Evolutionary conservation across 2,329 filamentous ascomycete genomes (phyloP).

Genomic region (Xylaria polymorpha): DNA sequence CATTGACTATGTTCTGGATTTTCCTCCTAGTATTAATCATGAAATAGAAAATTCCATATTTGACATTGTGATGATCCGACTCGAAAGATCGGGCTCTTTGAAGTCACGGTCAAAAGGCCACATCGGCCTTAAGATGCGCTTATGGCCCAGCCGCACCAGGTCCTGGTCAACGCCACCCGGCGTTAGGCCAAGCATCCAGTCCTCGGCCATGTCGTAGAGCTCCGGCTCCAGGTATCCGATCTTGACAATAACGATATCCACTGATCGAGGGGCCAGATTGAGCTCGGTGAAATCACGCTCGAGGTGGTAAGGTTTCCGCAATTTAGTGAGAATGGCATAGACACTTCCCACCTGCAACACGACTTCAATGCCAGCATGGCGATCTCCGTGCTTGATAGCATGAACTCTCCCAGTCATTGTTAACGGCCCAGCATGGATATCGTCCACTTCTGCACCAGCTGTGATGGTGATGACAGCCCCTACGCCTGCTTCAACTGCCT

Average conservation of each 20-base stretch:
- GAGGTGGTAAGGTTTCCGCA: slow-evolving; percentile 65
- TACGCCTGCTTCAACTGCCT: slow-evolving; percentile 58
- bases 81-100: slow-evolving; percentile 51
- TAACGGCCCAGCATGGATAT: slow-evolving; percentile 60
- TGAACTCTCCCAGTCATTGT: slow-evolving; percentile 63
- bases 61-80: slow-evolving; percentile 53
- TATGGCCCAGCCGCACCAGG: slow-evolving; percentile 60
- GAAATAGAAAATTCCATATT: slow-evolving; percentile 36
- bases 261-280: slow-evolving; percentile 57
- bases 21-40: not conserved
- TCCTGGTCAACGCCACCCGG: slow-evolving; percentile 67
- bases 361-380: slow-evolving; percentile 59
- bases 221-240: slow-evolving; percentile 68
- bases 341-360: slow-evolving; percentile 63
- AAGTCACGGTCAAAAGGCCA: slow-evolving; percentile 57
- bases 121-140: slow-evolving; percentile 61
- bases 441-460: slow-evolving; percentile 62
- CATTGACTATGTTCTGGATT: too few species aligned
- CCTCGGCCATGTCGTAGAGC: slow-evolving; percentile 63
- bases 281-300: slow-evolving; percentile 64
- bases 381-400: slow-evolving; percentile 62
- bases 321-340: slow-evolving; percentile 63
- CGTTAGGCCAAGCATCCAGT: slow-evolving; percentile 66
- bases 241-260: slow-evolving; percentile 65
- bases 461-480: slow-evolving; percentile 62